Base-by-base conservation (phyloP, 495 filamentous ascomycete species). In the Clavariopsis aquatica region DNA sequence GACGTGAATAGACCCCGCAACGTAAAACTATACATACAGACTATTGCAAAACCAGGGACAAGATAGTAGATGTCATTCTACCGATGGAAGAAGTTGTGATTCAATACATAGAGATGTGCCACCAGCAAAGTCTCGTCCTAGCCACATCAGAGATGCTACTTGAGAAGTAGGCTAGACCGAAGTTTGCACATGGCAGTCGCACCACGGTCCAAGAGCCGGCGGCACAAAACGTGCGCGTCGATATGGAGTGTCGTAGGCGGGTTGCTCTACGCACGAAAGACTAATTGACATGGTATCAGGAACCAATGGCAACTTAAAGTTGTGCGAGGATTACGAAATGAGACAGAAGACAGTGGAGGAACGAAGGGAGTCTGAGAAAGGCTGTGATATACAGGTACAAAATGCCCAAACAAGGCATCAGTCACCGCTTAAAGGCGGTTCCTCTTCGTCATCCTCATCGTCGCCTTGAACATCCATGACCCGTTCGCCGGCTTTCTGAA, bases 261-360 rank as follows among this genome's bases (percentile, higher is more conserved):
- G 62, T 90, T 75, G 65, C 81, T 96, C 81, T 96, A 80, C 89
- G 92, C 92, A 94, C 87, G 86, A 82, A 89, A 92, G 96, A 92
- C 92, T 83, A 57, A 93, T 92, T 84, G 86, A 82, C 89, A 92
- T 84, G 79, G 93, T 86, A 80, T 87, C 79, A 68, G 79, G 72
- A 74, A 76, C 77, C 78, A 79, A 84, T 90, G 92, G 80, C 88
- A 95, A 92, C 92, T 96, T 85, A 95, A 94, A 87, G 87, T 89
- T 87, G 89, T 92, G 91, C 91, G 73, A 47, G 19, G 22, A 15
- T 23, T 26, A 19, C 31, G 31, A 34, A 12, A 23, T 22, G n/a
- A 17, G 22, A 49, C 4, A 49, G n/a, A n/a, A n/a, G n/a, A n/a
- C n/a, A n/a, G n/a, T n/a, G n/a, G n/a, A n/a, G n/a, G n/a, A n/a